Percentiles rank a stretch among this genome's conserved stretches.
Evolutionary conservation across 495 filamentous ascomycete species (phyloP).

Genomic region (Penicillium salamii): DNA sequence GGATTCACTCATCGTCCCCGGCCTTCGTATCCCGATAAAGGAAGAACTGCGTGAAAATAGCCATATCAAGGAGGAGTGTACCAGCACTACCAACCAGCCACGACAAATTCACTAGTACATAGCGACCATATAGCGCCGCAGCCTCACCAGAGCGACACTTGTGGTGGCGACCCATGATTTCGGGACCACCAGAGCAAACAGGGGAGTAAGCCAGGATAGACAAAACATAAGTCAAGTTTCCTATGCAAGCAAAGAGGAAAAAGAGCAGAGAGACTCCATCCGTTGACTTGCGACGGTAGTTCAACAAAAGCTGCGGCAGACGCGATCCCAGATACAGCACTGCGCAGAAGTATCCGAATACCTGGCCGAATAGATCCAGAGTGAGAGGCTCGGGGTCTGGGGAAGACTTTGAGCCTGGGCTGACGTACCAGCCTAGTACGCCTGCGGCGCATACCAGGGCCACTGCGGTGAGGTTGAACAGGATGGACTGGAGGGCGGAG

Average conservation of each 20-base stretch:
- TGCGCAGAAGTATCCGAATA: constrained; percentile 85
- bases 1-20: constrained; percentile 2
- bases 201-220: constrained; percentile 88
- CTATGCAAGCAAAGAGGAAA: constrained; percentile 94
- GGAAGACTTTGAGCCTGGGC: constrained; percentile 32
- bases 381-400: constrained; percentile 38
- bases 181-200: constrained; percentile 34
- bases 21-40: constrained; percentile 57
- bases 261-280: constrained; percentile 90
- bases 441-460: constrained; percentile 79
- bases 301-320: constrained; percentile 84
- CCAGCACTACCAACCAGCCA: constrained; percentile 91
- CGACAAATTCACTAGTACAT: constrained; percentile 81
- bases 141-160: constrained; percentile 56
- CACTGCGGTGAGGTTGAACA: constrained; percentile 71
- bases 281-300: constrained; percentile 83
- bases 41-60: constrained; percentile 91
- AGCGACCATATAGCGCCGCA: constrained; percentile 61
- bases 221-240: constrained; percentile 88
- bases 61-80: constrained; percentile 76
- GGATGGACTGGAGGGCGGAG: constrained; percentile 54
- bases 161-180: constrained; percentile 8
- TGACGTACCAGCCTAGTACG: constrained; percentile 81
- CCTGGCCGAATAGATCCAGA: constrained; percentile 75
- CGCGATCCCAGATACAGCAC: constrained; percentile 83